Evolutionary conservation across 768 basidiomycete species (phyloP).

Genomic region (Heimioporus sp.): DNA sequence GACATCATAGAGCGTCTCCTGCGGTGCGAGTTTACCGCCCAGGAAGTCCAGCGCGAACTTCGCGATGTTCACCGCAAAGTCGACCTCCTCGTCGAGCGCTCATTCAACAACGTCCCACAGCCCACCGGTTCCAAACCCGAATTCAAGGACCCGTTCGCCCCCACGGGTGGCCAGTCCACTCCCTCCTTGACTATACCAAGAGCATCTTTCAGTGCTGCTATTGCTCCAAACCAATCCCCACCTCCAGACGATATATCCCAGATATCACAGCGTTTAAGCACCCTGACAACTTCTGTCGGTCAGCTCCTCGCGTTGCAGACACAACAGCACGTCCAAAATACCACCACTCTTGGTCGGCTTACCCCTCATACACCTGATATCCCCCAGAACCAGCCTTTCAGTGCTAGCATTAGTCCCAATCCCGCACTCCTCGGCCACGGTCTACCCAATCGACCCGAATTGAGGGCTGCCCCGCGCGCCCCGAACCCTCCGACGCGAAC

Average conservation of each 20-base stretch:
- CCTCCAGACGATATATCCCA: slow-evolving; percentile 70
- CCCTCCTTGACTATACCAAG: slow-evolving; percentile 46
- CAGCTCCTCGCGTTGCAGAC: slow-evolving; percentile 81
- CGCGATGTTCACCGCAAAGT: slow-evolving; percentile 76
- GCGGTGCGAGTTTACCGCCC: slow-evolving; percentile 65
- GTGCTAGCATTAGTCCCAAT: slow-evolving; percentile 37
- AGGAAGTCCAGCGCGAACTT: slow-evolving; percentile 74
- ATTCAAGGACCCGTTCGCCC: slow-evolving; percentile 80
- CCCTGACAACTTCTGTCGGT: slow-evolving; percentile 80
- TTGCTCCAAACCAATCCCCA: slow-evolving; percentile 69
- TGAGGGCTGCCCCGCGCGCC: slow-evolving; percentile 56
- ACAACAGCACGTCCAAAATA: slow-evolving; percentile 58
- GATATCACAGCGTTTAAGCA: slow-evolving; percentile 76
- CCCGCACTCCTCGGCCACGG: slow-evolving; percentile 54
- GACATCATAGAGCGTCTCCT: slow-evolving; percentile 74
- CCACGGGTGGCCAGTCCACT: slow-evolving; percentile 32
- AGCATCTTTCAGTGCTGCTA: slow-evolving; percentile 61
- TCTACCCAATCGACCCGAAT: slow-evolving; percentile 62
- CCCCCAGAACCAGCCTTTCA: slow-evolving; percentile 41
- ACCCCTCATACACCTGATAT: slow-evolving; percentile 40
- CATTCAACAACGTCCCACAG: slow-evolving; percentile 34
- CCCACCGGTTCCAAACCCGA: slow-evolving; percentile 52
- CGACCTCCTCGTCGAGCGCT: slow-evolving; percentile 69
- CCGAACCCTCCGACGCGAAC: slow-evolving; percentile 75
- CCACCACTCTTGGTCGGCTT: slow-evolving; percentile 33